A percentile compares a stretch with the other conserved stretches of the same genome.
Evolutionary conservation across 108 stramenopile species (phyloP).

Genomic region (Asterionellopsis glacialis): DNA sequence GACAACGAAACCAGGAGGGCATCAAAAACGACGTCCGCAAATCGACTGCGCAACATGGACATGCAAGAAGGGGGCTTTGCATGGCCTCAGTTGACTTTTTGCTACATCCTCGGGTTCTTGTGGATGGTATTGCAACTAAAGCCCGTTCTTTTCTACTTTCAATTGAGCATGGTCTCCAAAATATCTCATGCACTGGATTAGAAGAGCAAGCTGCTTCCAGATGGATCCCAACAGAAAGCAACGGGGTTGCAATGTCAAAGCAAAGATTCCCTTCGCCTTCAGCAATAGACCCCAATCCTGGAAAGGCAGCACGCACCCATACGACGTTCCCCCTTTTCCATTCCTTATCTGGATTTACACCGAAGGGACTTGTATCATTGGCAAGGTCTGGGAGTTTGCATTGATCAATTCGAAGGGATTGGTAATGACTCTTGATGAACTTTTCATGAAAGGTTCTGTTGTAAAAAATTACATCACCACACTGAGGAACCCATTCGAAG

Average conservation of each 20-base stretch:
- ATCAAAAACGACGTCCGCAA: neutral
- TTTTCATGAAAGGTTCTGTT: constrained; percentile 22
- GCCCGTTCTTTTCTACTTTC: neutral
- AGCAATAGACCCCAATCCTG: constrained; percentile 2
- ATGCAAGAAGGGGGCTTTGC: too few species aligned
- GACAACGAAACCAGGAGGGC: neutral
- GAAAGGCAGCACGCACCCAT: constrained; percentile 18
- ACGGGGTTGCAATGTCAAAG: constrained; percentile 14
- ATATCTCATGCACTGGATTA: constrained; percentile 6
- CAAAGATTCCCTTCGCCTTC: constrained; percentile 3
- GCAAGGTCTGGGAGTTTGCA: constrained; percentile 19
- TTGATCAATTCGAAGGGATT: constrained; percentile 22
- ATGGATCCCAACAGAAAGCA: constrained; percentile 21
- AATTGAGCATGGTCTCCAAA: constrained; percentile 29
- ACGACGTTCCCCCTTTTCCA: constrained; percentile 10
- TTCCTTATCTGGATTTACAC: neutral
- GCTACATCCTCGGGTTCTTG: too few species aligned
- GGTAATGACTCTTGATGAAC: constrained; percentile 33
- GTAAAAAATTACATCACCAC: constrained; percentile 45
- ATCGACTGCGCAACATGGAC: too few species aligned
- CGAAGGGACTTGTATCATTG: neutral
- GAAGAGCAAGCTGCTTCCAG: too few species aligned
- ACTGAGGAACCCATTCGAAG: constrained; percentile 42
- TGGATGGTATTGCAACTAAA: too few species aligned
- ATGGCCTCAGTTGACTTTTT: too few species aligned